Evolutionary conservation across 768 basidiomycete species (phyloP).

Genomic region (Asterophora parasitica): DNA sequence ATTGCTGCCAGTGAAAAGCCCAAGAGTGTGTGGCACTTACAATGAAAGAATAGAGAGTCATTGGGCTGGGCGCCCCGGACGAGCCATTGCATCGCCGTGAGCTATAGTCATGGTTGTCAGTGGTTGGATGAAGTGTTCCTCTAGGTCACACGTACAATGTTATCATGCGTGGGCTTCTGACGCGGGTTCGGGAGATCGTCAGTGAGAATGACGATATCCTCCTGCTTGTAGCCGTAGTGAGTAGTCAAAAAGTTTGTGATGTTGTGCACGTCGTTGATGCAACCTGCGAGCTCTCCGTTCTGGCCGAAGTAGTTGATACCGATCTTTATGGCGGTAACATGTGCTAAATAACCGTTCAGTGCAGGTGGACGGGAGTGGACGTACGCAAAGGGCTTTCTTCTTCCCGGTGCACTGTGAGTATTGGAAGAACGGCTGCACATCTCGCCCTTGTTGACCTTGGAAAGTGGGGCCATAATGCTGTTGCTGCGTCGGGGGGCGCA

Average conservation of each 20-base stretch:
- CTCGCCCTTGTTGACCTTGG: conserved; percentile 38
- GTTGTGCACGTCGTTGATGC: conserved; percentile 88
- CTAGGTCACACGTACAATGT: conserved; percentile 55
- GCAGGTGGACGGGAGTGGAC: conserved; percentile 20
- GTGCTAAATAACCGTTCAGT: not conserved
- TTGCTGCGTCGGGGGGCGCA: conserved; percentile 47
- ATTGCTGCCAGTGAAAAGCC: too few relatives aligned
- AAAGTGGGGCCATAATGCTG: conserved; percentile 64
- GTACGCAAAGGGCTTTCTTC: conserved; percentile 84
- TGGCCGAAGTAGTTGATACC: conserved; percentile 86
- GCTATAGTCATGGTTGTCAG: conserved; percentile 26
- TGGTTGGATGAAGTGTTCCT: not conserved
- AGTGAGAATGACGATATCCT: conserved; percentile 83
- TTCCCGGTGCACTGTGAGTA: conserved; percentile 87
- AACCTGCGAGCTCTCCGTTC: conserved; percentile 66
- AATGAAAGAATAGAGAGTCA: conserved; percentile 90
- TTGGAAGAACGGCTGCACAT: conserved; percentile 66
- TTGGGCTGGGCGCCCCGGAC: conserved; percentile 72
- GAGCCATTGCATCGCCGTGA: conserved; percentile 91
- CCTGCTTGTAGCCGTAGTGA: conserved; percentile 59
- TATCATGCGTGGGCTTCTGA: conserved; percentile 68
- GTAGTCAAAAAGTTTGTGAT: conserved; percentile 68
- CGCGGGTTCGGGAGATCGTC: conserved; percentile 66
- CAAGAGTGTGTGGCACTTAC: too few relatives aligned
- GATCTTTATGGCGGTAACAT: conserved; percentile 42